Evolutionary conservation across 331 rosid genomes (phyloP).

Genomic region (Acacia concinna): DNA sequence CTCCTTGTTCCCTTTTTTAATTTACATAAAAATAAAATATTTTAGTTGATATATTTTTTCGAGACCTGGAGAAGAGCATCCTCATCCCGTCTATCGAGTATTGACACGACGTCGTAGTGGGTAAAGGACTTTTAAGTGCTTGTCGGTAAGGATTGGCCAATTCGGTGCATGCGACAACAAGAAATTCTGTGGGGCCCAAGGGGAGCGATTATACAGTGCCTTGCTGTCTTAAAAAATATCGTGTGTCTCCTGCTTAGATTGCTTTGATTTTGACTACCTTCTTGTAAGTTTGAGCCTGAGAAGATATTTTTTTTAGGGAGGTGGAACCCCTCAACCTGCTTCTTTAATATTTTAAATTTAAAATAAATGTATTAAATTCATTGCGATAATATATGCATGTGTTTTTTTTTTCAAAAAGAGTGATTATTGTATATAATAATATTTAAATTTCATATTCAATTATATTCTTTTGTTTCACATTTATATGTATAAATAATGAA

Average conservation of each 20-base stretch:
- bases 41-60: no score
- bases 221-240: neutral
- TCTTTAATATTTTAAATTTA: no score
- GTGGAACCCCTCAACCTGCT: neutral
- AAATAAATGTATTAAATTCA: no score
- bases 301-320: neutral
- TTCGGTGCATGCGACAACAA: constrained; percentile 24
- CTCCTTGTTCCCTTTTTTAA: no score
- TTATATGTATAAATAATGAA: neutral
- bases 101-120: neutral
- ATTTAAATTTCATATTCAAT: neutral
- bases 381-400: no score
- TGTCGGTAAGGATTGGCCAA: constrained; percentile 48
- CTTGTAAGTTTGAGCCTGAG: neutral
- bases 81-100: no score
- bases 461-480: neutral
- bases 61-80: no score
- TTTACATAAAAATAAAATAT: no score
- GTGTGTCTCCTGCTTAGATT: constrained; percentile 43
- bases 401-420: no score
- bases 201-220: constrained; percentile 46
- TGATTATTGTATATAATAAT: no score
- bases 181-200: constrained; percentile 31
- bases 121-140: constrained; percentile 32
- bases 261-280: neutral